Conservation (phyloP, 306 rosid genomes). For the Notholithocarpus densiflorus region DNA sequence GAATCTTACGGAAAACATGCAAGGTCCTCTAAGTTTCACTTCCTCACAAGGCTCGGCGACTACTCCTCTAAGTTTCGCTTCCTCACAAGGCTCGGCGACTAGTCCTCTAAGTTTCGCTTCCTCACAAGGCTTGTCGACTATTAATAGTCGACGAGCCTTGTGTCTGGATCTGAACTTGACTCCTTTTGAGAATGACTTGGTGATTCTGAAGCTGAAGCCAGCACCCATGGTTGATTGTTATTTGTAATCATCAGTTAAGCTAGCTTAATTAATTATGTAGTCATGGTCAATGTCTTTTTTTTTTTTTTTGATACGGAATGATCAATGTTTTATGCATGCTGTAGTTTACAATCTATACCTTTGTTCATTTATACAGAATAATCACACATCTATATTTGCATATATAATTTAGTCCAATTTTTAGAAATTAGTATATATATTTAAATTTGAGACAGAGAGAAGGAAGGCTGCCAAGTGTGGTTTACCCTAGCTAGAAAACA, state of each 20-base stretch:
- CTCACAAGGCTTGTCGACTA: no score
- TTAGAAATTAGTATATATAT: no score
- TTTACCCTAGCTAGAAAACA: no score
- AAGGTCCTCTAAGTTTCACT: conserved; percentile 8
- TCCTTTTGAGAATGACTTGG: conserved; percentile 80
- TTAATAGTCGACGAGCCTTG: conserved; percentile 38
- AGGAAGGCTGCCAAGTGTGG: no score
- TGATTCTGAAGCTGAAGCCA: conserved; percentile 53
- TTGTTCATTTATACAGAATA: conserved; percentile 21
- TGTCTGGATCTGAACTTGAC: conserved; percentile 86
- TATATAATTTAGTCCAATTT: no score
- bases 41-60: conserved; percentile 17
- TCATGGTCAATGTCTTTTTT: background rate
- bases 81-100: no score
- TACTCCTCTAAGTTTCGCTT: no score
- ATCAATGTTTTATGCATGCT: no score
- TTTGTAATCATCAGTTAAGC: conserved; percentile 18
- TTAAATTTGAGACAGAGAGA: no score
- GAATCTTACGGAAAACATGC: background rate
- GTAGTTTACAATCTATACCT: background rate
- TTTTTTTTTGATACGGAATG: background rate
- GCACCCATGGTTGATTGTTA: conserved; percentile 53
- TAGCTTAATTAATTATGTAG: background rate
- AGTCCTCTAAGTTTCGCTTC: no score
- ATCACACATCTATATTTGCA: background rate